phyloP scores from a whole-genome alignment of 805 yeast genomes.

The Groenewaldozyma salmanticensis region DNA sequence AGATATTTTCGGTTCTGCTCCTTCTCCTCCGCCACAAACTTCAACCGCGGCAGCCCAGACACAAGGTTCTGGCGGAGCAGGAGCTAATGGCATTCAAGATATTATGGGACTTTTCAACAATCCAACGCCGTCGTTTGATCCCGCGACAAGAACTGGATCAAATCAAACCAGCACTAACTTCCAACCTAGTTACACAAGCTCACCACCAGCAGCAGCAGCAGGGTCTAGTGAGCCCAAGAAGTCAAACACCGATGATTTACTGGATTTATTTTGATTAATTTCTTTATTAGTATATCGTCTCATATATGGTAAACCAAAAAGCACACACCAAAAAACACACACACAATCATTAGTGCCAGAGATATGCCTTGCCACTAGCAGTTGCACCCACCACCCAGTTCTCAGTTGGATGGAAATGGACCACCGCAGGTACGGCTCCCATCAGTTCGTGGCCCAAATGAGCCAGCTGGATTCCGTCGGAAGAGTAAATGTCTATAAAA shows the following conservation, averaged over 20 bases:
- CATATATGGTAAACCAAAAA: neutral
- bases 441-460: constrained; percentile 55
- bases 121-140: constrained; percentile 10
- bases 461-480: constrained; percentile 67
- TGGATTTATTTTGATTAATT: constrained; percentile 21
- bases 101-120: constrained; percentile 38
- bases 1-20: constrained; percentile 43
- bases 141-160: neutral
- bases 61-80: too few species aligned
- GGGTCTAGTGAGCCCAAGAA: neutral
- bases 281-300: neutral
- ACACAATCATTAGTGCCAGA: constrained; percentile 30
- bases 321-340: neutral
- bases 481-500: constrained; percentile 71
- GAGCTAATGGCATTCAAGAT: constrained; percentile 31
- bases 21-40: constrained; percentile 13
- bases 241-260: constrained; percentile 22
- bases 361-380: constrained; percentile 80
- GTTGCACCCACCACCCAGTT: constrained; percentile 94
- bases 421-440: constrained; percentile 91
- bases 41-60: constrained; percentile 1
- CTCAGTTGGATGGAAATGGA: constrained; percentile 69
- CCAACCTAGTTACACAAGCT: too few species aligned
- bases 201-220: constrained; percentile 1
- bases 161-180: neutral